Percentiles rank a stretch among this genome's conserved stretches.
phyloP scores from a whole-genome alignment of 176 grass and related monocot species.

The Carex myosuroides region DNA sequence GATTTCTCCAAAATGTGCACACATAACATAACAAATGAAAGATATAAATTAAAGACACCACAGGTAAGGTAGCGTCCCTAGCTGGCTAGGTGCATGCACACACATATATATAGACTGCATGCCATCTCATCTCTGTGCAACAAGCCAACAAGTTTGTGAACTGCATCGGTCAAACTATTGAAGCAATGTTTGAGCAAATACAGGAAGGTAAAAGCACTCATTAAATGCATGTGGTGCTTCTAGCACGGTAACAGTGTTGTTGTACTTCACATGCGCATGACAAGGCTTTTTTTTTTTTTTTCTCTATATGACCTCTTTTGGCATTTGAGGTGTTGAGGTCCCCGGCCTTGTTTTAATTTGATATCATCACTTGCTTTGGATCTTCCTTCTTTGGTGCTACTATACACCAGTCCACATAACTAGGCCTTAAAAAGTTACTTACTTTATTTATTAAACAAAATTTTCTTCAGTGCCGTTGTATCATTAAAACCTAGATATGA shows the following conservation, averaged over 20 bases:
- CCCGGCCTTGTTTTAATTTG: background rate
- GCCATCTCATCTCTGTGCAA: background rate
- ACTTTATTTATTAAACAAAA: background rate
- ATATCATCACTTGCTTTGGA: slow-evolving; percentile 1
- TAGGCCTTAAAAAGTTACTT: background rate
- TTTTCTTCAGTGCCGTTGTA: background rate
- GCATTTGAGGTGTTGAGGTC: slow-evolving; percentile 10
- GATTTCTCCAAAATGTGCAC: background rate
- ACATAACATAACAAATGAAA: background rate
- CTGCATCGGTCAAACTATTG: slow-evolving; percentile 4
- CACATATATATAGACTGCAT: background rate
- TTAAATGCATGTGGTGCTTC: slow-evolving; percentile 15
- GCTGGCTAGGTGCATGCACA: background rate
- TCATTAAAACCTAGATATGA: background rate
- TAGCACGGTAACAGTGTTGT: slow-evolving; percentile 14
- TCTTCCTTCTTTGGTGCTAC: slow-evolving; percentile 7
- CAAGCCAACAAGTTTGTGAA: background rate
- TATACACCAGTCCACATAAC: background rate
- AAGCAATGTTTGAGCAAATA: slow-evolving; percentile 22
- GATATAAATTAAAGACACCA: background rate
- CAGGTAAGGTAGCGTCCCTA: background rate
- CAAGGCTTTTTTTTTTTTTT: background rate
- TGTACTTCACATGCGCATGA: slow-evolving; percentile 20
- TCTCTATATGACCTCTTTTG: slow-evolving; percentile 14
- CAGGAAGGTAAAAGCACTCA: slow-evolving; percentile 1